Conservation (phyloP, 1,284 basidiomycete genomes). For the Ceratobasidium sp. region DNA sequence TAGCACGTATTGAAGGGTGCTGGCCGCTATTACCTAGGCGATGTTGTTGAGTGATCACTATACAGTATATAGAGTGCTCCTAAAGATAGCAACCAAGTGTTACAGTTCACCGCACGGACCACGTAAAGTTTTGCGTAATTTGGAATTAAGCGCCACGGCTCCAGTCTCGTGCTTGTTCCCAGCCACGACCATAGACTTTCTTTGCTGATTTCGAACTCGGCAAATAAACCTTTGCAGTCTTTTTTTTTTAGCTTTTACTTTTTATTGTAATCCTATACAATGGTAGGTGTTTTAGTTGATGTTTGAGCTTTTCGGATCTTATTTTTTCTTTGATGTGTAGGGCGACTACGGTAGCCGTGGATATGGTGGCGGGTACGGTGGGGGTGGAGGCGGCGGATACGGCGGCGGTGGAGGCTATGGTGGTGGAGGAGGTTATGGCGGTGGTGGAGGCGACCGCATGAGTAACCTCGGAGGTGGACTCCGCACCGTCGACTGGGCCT, state of each 20-base stretch:
- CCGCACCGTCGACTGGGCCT: slow-evolving; percentile 87
- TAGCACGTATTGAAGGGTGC: too few relatives aligned
- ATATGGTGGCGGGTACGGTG: slow-evolving; percentile 50
- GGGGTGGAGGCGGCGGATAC: slow-evolving; percentile 54
- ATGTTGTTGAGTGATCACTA: too few relatives aligned
- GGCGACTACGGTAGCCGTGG: slow-evolving; percentile 52
- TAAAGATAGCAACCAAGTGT: too few relatives aligned
- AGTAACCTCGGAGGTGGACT: slow-evolving; percentile 86
- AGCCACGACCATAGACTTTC: slow-evolving; percentile 42
- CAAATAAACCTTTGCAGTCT: slow-evolving; percentile 34
- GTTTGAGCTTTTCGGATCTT: slow-evolving; percentile 17
- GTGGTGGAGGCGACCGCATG: slow-evolving; percentile 82
- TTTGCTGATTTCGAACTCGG: slow-evolving; percentile 25
- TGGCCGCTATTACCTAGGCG: too few relatives aligned
- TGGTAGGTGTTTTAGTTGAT: slow-evolving; percentile 27
- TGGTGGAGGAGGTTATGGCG: slow-evolving; percentile 69
- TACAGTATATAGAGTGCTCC: too few relatives aligned
- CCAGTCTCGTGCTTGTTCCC: slow-evolving; percentile 28
- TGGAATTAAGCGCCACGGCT: slow-evolving; percentile 23
- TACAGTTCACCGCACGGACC: slow-evolving; percentile 39
- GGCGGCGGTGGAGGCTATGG: slow-evolving; percentile 58
- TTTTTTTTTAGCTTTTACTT: slow-evolving; percentile 36
- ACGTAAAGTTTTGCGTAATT: slow-evolving; percentile 39
- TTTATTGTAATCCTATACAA: slow-evolving; percentile 42
- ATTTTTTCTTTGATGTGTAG: slow-evolving; percentile 51